These are phyloP conservation scores for Chloropicon primus DNA, from an alignment of 139 green algal genomes.

Conservation along the genomic window DNA sequence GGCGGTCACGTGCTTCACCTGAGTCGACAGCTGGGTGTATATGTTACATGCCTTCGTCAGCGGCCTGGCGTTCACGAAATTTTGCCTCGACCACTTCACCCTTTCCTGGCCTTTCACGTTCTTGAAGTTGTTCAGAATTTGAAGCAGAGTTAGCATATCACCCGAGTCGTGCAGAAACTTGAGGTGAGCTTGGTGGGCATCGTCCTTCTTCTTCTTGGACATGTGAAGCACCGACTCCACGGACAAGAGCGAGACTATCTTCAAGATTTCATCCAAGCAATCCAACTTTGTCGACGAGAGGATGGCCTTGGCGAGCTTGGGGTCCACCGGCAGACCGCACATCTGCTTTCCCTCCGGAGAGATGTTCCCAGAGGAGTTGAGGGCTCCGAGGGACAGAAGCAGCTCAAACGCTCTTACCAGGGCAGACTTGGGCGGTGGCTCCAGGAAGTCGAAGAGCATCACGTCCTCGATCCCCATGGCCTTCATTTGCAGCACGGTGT, in stretches of 20 bases:
- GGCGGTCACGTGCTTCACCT: not conserved
- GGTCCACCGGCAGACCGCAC: not conserved
- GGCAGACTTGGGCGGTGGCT: slow-evolving; percentile 20
- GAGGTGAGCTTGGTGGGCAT: not conserved
- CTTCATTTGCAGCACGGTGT: slow-evolving; percentile 72
- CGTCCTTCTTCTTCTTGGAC: not conserved
- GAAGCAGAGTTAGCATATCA: not conserved
- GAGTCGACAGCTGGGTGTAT: not conserved
- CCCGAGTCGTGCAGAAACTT: not conserved
- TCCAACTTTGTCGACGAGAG: not conserved
- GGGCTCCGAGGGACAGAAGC: not conserved
- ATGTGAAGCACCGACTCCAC: not conserved
- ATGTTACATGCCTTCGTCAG: not conserved
- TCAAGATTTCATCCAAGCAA: not conserved
- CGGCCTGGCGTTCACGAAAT: not conserved
- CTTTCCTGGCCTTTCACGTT: not conserved
- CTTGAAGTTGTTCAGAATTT: not conserved
- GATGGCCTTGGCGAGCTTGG: not conserved
- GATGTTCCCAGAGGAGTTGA: not conserved
- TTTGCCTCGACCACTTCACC: not conserved
- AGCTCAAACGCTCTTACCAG: not conserved
- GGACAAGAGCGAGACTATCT: not conserved
- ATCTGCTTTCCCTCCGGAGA: not conserved
- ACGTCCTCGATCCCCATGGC: slow-evolving; percentile 86
- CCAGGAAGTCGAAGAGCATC: slow-evolving; percentile 87